phyloP scores from a whole-genome alignment of 495 filamentous ascomycete species.

The Penicillium riverlandense region DNA sequence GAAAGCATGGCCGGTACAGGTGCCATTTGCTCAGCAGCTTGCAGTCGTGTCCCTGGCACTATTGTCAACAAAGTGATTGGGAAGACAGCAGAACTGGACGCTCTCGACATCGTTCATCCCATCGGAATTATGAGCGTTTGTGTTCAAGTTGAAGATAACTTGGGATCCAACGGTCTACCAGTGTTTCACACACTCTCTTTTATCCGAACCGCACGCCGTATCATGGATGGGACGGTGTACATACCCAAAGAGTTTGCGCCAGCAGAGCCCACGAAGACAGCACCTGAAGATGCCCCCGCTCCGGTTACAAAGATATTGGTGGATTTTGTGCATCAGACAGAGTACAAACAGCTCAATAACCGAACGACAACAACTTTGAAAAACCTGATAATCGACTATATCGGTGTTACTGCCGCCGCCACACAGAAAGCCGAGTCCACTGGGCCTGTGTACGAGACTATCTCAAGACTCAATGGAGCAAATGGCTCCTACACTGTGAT shows the following conservation, averaged over 20 bases:
- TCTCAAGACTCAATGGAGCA: no score
- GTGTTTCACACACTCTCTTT: conserved; percentile 1
- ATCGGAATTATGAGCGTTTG: background rate
- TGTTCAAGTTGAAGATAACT: background rate
- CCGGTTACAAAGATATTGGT: no score
- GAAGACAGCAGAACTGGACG: background rate
- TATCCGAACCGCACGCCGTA: conserved; percentile 1
- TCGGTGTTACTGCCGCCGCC: no score
- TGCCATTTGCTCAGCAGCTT: conserved; percentile 2
- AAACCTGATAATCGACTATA: no score
- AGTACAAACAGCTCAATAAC: no score
- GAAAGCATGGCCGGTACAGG: conserved; percentile 4
- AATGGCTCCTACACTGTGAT: no score
- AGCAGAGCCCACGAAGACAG: background rate
- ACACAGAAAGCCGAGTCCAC: no score
- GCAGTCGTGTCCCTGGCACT: conserved; percentile 3
- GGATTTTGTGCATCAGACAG: no score
- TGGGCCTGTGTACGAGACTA: no score
- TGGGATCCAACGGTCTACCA: background rate
- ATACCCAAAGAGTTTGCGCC: background rate
- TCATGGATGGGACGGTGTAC: conserved; percentile 4
- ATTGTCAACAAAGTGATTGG: conserved; percentile 2
- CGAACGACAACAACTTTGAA: no score
- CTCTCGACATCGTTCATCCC: conserved; percentile 1
- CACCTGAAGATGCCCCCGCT: no score